Percentiles rank a stretch among this genome's conserved stretches.
Evolutionary conservation across 768 basidiomycete genomes (phyloP).

Genomic region (Nidularia pulvinata): DNA sequence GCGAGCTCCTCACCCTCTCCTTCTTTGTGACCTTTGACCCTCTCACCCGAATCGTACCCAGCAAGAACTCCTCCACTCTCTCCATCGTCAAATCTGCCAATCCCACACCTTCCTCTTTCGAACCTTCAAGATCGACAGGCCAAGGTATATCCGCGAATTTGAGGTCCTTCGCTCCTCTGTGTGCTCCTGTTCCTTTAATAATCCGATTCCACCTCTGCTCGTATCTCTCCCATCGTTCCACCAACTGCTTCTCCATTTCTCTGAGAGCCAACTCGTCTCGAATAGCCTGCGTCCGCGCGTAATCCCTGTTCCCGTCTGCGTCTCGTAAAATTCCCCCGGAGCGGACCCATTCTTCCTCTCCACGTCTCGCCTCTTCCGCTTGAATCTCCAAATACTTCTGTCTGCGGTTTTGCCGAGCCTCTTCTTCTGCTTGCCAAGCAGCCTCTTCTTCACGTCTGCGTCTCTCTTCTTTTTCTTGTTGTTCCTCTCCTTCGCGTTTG

Average conservation of each 20-base stretch:
- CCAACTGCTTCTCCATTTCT: constrained; percentile 35
- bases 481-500: background rate
- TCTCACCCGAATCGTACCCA: constrained; percentile 41
- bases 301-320: constrained; percentile 45
- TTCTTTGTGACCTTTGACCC: constrained; percentile 38
- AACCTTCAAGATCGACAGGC: constrained; percentile 37
- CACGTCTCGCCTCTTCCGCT: constrained; percentile 42
- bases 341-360: constrained; percentile 62
- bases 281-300: constrained; percentile 45
- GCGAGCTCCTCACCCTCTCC: constrained; percentile 55
- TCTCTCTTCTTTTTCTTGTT: background rate
- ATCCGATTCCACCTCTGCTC: constrained; percentile 50
- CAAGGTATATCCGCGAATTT: constrained; percentile 62
- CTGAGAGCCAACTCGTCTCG: constrained; percentile 43
- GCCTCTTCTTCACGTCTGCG: background rate
- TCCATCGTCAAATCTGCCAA: constrained; percentile 30
- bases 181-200: constrained; percentile 10
- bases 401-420: background rate
- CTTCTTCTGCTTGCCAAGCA: background rate
- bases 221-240: constrained; percentile 50
- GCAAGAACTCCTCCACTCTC: constrained; percentile 48
- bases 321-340: constrained; percentile 57
- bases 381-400: constrained; percentile 6
- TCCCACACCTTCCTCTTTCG: constrained; percentile 7
- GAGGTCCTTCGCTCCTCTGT: constrained; percentile 13